These are phyloP conservation scores for Arthrobotrys sphaeroides DNA, from an alignment of 2,329 filamentous ascomycete species.

Conservation along the genomic window DNA sequence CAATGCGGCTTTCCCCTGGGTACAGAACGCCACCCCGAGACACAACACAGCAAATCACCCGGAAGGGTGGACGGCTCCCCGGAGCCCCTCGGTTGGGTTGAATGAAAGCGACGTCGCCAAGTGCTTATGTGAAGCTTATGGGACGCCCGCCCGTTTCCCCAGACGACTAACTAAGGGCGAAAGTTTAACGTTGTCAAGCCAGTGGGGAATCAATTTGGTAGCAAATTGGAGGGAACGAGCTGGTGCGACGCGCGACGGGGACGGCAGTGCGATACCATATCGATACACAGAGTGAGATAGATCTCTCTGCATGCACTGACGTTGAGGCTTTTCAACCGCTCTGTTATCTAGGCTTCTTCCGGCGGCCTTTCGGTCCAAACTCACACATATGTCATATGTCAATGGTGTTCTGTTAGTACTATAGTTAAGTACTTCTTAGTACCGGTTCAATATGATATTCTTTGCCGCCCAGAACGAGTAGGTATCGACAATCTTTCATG, in stretches of 20 bases:
- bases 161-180: neutral
- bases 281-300: neutral
- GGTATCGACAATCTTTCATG: neutral
- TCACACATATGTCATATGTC: neutral
- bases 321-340: neutral
- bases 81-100: too few species aligned
- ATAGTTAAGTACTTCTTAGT: neutral
- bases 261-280: neutral
- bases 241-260: neutral
- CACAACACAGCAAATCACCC: neutral
- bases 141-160: neutral
- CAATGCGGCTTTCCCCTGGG: neutral
- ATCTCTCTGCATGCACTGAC: neutral
- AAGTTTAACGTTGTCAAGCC: neutral
- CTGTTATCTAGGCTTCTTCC: conserved; percentile 2
- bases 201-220: neutral
- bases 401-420: neutral
- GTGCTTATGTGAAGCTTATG: conserved; percentile 1
- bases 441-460: too few species aligned
- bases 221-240: neutral
- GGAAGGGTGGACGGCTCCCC: too few species aligned
- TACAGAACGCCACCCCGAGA: conserved; percentile 7
- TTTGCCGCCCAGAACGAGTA: too few species aligned
- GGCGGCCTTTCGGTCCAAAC: neutral
- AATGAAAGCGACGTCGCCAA: neutral